Evolutionary conservation across 2,329 filamentous ascomycete species (phyloP).

Genomic region (Fusarium piperis): DNA sequence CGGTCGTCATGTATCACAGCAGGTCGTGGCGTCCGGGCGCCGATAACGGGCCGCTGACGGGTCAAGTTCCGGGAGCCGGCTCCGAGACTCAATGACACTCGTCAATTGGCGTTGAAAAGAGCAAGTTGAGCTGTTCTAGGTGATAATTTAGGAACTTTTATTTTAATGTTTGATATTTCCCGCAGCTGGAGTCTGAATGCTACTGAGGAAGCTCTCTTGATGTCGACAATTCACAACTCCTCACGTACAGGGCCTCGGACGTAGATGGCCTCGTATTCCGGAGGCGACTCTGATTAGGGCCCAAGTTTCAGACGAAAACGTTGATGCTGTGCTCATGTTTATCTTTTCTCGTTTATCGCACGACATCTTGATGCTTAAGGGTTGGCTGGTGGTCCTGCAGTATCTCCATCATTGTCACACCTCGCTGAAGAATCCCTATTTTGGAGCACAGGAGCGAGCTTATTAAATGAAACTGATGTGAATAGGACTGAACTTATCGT

Average conservation of each 20-base stretch:
- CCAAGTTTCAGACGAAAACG: background rate
- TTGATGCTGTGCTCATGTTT: background rate
- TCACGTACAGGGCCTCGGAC: background rate
- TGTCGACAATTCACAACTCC: too few relatives aligned
- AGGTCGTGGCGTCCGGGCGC: background rate
- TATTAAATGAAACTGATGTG: background rate
- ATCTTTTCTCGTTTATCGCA: background rate
- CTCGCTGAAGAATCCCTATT: background rate
- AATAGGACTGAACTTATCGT: too few relatives aligned
- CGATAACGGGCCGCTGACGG: background rate
- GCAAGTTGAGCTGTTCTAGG: background rate
- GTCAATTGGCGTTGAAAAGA: background rate
- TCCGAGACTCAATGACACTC: background rate
- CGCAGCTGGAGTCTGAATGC: background rate
- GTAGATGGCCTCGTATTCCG: background rate
- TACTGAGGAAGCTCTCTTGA: background rate
- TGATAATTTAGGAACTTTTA: accelerated
- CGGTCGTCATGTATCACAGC: background rate
- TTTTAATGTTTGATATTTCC: too few relatives aligned
- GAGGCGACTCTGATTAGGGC: background rate
- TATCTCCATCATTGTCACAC: background rate
- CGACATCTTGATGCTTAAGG: background rate
- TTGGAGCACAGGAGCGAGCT: background rate
- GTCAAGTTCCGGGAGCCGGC: background rate
- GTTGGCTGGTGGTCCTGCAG: background rate